phyloP scores from a whole-genome alignment of 441 rosid genomes.

The Kokia cookei region DNA sequence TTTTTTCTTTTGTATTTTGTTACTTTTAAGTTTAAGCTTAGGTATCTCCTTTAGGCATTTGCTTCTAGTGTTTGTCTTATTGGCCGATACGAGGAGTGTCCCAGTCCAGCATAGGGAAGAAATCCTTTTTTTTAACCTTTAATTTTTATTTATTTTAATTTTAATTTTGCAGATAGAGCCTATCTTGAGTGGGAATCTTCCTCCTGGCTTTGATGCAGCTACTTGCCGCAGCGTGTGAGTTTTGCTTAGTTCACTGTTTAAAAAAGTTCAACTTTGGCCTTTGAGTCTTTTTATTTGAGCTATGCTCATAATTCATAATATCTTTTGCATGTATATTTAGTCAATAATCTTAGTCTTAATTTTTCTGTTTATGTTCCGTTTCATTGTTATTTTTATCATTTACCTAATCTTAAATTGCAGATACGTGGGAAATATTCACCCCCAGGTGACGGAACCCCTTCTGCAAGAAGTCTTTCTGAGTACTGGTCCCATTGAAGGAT shows the following conservation, averaged over 20 bases:
- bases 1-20: not conserved
- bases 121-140: not conserved
- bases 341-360: not conserved
- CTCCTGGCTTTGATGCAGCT: conserved; percentile 78
- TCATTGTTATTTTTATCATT: not conserved
- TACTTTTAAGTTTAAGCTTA: not conserved
- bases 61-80: not conserved
- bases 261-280: not conserved
- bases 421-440: conserved; percentile 62
- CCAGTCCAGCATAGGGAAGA: not conserved
- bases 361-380: not conserved
- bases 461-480: conserved; percentile 53
- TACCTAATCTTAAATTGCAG: conserved; percentile 20
- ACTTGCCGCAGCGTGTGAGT: conserved; percentile 98
- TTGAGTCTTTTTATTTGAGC: not conserved
- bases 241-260: conserved; percentile 1
- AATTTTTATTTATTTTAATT: not conserved
- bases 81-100: not conserved
- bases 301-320: not conserved
- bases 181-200: conserved; percentile 92
- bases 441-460: conserved; percentile 57
- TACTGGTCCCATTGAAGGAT: conserved; percentile 54
- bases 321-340: not conserved
- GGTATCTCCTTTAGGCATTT: not conserved
- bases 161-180: conserved; percentile 80